Base-by-base conservation (phyloP, 495 filamentous ascomycete genomes). In the Penicillium samsonianum region DNA sequence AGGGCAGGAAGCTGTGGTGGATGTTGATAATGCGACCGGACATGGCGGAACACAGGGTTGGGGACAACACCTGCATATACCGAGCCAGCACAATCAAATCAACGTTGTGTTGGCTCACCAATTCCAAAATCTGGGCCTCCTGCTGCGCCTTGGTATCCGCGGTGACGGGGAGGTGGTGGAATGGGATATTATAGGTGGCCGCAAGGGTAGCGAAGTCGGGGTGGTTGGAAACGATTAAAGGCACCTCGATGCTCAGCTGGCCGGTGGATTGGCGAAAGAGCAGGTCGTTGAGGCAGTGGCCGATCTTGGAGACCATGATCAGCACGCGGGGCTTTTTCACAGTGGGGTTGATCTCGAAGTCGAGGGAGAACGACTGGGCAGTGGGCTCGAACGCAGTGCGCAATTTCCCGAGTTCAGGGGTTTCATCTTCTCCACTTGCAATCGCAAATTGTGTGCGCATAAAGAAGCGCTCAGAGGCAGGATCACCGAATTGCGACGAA, bases 301-400 rank as follows among this genome's bases (percentile, higher is more conserved):
- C 88, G 64, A 88, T 90, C 75, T 91, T 91, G 53, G 84, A 88
- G 58, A 90, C 87, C 86, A 91, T 89, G 78, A 91, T 89, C 66
- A 91, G 77, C 55, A 89, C 83, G 53, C 82, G 79, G 23, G 84
- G 82, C 71, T 89, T 90, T 63, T 83, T 74, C 44, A 79, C 70
- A 22, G 81, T 78, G 30, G 83, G 78, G 58, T 82, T 74, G 65
- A 91, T 79, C 55, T 84, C 75, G 73, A 85, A 90, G 60, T 81
- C 70, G 81, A 88, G 82, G 43, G 71, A 59, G 71, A 87, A 79
- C 23, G 81, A 72, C 45, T 74, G 53, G 5, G 85, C 85, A 16
- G 86, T 82, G 52, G 77, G 61, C 30, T 73, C 65, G 57, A 90
- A 86, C 22, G 74, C 71, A 5, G 61, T 22, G 31, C 64, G 61